These are phyloP conservation scores for Eragrostis curvula DNA, from an alignment of 176 grass and related monocot genomes.

Conservation along the genomic window DNA sequence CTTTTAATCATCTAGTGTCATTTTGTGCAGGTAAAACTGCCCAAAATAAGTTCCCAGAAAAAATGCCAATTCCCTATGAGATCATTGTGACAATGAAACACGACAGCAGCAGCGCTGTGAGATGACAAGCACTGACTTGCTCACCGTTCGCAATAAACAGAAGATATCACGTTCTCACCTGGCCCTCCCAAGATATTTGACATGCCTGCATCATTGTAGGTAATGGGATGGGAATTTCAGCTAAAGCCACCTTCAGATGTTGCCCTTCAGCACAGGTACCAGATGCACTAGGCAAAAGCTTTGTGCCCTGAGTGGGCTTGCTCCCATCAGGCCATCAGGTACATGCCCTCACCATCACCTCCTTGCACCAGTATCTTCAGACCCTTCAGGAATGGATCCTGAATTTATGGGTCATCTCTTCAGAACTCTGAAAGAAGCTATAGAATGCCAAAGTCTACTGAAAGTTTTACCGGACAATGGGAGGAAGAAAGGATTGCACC, in stretches of 20 bases:
- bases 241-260: neutral
- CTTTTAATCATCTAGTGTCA: no score
- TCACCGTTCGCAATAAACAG: neutral
- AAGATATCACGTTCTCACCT: neutral
- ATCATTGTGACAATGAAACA: neutral
- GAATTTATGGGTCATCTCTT: neutral
- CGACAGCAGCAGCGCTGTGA: neutral
- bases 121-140: neutral
- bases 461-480: neutral
- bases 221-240: constrained; percentile 1
- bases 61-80: no score
- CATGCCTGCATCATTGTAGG: neutral
- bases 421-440: neutral
- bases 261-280: neutral
- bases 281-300: neutral
- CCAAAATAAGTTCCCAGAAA: no score
- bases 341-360: neutral
- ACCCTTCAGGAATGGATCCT: neutral
- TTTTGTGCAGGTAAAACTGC: no score
- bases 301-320: neutral
- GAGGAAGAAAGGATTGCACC: neutral
- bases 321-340: neutral
- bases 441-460: neutral
- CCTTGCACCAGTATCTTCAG: neutral
- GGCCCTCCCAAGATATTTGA: neutral